These are phyloP conservation scores for Pichia sp. DNA, from an alignment of 1,139 yeast species.

Conservation along the genomic window DNA sequence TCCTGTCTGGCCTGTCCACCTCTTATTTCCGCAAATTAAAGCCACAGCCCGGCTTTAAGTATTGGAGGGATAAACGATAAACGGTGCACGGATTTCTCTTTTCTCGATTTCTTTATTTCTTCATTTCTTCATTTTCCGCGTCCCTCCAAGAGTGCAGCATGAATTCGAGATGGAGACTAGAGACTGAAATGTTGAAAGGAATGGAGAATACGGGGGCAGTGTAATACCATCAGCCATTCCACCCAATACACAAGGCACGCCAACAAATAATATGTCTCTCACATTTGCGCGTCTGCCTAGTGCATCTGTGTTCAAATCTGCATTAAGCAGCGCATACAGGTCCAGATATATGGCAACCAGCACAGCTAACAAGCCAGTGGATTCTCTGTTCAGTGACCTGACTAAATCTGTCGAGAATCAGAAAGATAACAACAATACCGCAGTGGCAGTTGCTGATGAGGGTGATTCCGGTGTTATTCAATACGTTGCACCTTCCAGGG, in stretches of 20 bases:
- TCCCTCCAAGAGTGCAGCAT: too few relatives aligned
- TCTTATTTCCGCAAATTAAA: too few relatives aligned
- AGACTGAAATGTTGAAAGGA: too few relatives aligned
- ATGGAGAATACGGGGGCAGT: too few relatives aligned
- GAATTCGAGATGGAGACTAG: too few relatives aligned
- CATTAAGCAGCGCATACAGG: not conserved
- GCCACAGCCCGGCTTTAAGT: too few relatives aligned
- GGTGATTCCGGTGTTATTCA: conserved; percentile 10
- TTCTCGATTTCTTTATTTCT: not conserved
- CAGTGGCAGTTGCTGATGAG: conserved; percentile 9
- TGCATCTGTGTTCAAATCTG: not conserved
- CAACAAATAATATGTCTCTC: not conserved
- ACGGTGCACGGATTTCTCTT: not conserved
- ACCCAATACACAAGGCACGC: too few relatives aligned
- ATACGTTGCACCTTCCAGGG: conserved; percentile 29
- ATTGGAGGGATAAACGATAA: too few relatives aligned
- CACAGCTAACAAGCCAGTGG: conserved; percentile 7
- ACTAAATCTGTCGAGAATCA: conserved; percentile 11
- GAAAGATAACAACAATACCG: conserved; percentile 1
- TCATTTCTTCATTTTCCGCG: conserved; percentile 1
- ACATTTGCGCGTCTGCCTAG: conserved; percentile 2
- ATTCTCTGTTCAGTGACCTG: conserved; percentile 20
- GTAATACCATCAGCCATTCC: too few relatives aligned
- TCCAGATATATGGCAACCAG: conserved; percentile 4
- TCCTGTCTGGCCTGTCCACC: too few relatives aligned